Evolutionary conservation across 208 protist genomes (phyloP).

Genomic region (Wallacemonas sp.): DNA sequence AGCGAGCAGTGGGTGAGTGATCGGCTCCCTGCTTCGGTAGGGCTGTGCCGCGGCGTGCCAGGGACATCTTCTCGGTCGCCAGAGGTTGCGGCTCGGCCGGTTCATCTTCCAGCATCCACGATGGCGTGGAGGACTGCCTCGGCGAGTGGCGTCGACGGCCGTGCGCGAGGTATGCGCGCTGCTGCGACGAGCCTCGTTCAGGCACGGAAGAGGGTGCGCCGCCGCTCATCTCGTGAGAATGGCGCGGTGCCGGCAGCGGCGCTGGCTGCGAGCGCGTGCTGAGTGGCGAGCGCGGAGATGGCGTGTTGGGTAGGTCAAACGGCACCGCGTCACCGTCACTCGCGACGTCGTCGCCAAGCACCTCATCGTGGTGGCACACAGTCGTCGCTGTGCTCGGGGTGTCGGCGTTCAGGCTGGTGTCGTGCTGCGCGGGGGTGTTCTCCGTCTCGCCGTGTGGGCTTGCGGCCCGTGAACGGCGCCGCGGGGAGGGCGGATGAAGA

Average conservation of each 20-base stretch:
- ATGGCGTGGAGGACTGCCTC: neutral
- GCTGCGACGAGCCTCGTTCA: no score
- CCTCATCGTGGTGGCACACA: neutral
- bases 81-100: no score
- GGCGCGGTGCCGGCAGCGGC: neutral
- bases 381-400: neutral
- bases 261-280: neutral
- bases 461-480: neutral
- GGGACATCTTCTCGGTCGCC: no score
- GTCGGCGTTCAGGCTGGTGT: neutral
- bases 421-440: neutral
- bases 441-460: neutral
- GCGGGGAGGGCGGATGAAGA: neutral
- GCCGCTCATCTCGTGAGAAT: no score
- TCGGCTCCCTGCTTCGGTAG: no score
- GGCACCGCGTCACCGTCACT: neutral
- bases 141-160: constrained; percentile 1
- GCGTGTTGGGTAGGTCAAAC: neutral
- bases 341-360: no score
- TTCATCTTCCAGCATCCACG: constrained; percentile 2
- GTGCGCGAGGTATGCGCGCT: neutral
- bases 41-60: no score
- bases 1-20: no score
- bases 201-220: no score
- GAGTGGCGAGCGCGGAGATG: neutral